phyloP scores from a whole-genome alignment of 75 land plant genomes.

The Chamaecyparis obtusa region DNA sequence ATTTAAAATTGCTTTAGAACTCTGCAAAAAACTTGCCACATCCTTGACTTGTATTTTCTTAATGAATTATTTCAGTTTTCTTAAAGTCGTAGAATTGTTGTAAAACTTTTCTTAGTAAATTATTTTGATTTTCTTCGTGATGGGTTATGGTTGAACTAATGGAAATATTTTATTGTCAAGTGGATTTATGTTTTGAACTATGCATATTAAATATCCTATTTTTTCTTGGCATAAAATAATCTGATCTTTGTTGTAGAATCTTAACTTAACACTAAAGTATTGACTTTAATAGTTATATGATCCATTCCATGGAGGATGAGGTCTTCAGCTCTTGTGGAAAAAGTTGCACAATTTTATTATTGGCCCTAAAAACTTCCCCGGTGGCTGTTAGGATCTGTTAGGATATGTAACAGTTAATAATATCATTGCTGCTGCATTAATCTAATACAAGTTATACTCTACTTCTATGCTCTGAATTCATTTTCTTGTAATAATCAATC shows the following conservation, averaged over 20 bases:
- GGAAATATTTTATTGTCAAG: background rate
- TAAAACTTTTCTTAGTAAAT: background rate
- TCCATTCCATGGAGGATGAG: constrained; percentile 95
- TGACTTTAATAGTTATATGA: constrained; percentile 95
- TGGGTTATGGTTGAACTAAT: background rate
- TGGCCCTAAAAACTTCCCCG: too few relatives aligned
- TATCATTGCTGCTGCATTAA: too few relatives aligned
- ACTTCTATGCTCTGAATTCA: too few relatives aligned
- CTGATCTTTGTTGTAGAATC: constrained; percentile 56
- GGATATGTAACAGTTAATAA: too few relatives aligned
- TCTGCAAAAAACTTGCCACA: background rate
- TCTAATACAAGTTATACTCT: too few relatives aligned
- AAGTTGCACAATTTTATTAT: too few relatives aligned
- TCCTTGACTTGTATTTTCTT: background rate
- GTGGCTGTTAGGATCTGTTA: too few relatives aligned
- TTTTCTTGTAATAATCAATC: too few relatives aligned
- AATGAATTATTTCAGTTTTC: background rate
- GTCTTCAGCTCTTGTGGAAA: too few relatives aligned
- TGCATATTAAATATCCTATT: background rate
- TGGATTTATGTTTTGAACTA: background rate
- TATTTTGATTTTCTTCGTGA: background rate
- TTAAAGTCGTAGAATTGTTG: background rate
- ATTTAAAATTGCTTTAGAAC: background rate
- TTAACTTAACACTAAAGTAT: constrained; percentile 64
- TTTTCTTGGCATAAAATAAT: background rate